Percentiles rank a stretch among this genome's conserved stretches.
These are phyloP conservation scores for Dactylorhiza incarnata DNA, from an alignment of 106 monocot species.

Conservation along the genomic window DNA sequence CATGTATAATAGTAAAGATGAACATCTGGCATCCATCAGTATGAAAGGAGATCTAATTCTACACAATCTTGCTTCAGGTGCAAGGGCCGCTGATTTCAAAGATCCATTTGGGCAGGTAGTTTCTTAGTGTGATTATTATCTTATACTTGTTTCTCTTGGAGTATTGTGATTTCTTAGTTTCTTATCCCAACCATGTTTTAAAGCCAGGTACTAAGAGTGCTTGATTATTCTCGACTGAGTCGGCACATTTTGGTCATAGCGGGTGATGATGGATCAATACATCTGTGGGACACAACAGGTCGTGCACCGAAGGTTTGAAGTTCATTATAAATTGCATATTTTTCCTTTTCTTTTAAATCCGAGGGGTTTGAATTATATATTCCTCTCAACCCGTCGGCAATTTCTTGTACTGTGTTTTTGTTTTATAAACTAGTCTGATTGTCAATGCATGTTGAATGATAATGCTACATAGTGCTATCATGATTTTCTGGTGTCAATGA, in stretches of 20 bases:
- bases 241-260: constrained; percentile 86
- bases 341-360: background rate
- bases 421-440: background rate
- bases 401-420: background rate
- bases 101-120: constrained; percentile 92
- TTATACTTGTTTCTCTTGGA: background rate
- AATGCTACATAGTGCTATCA: no score
- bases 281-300: constrained; percentile 88
- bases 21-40: constrained; percentile 92
- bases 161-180: constrained; percentile 9
- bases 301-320: constrained; percentile 70
- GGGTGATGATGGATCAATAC: constrained; percentile 96
- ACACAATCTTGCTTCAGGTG: constrained; percentile 92
- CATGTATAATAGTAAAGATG: constrained; percentile 92
- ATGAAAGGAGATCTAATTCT: constrained; percentile 91
- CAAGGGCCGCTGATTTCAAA: constrained; percentile 77
- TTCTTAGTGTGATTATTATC: constrained; percentile 4
- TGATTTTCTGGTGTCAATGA: no score
- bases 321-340: background rate
- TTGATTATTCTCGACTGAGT: constrained; percentile 93
- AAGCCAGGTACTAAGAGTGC: constrained; percentile 79
- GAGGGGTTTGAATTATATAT: background rate
- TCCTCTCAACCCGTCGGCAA: background rate
- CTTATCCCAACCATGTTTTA: constrained; percentile 14
- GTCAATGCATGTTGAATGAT: background rate